These are phyloP conservation scores for Schizopora paradoxa DNA, from an alignment of 1,284 basidiomycete species.

Conservation along the genomic window DNA sequence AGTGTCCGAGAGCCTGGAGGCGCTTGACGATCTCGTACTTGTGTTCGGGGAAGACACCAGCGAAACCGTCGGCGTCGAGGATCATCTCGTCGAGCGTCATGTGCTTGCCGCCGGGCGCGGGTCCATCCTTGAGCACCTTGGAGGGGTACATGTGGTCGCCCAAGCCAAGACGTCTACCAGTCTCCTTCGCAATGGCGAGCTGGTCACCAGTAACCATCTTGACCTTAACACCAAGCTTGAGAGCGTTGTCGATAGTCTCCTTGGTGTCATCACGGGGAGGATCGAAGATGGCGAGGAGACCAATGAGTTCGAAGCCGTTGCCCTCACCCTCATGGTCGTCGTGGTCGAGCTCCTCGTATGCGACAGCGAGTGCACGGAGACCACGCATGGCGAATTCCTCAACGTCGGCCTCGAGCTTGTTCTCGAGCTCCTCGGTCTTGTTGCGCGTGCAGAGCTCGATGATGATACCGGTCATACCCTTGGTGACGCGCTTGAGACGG, in stretches of 20 bases:
- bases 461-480: constrained; percentile 98
- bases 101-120: constrained; percentile 75
- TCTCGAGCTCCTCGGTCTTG: constrained; percentile 91
- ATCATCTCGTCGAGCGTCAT: constrained; percentile 89
- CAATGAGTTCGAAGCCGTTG: constrained; percentile 95
- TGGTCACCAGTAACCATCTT: constrained; percentile 99
- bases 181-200: constrained; percentile 99
- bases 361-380: constrained; percentile 96
- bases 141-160: constrained; percentile 97
- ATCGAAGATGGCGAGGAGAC: constrained; percentile 96
- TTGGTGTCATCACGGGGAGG: constrained; percentile 98
- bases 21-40: constrained; percentile 93
- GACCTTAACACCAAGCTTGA: constrained; percentile 93
- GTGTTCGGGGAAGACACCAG: constrained; percentile 96
- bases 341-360: constrained; percentile 88
- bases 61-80: constrained; percentile 87
- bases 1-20: constrained; percentile 84
- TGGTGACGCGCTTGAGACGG: constrained; percentile 96
- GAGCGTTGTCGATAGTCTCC: constrained; percentile 96
- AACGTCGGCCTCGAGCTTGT: constrained; percentile 88
- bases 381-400: constrained; percentile 95
- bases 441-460: constrained; percentile 94
- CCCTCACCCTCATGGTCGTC: constrained; percentile 79
- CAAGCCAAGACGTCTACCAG: constrained; percentile 92
- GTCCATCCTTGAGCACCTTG: constrained; percentile 91